phyloP scores from a whole-genome alignment of 2,329 filamentous ascomycete species.

The Stachybotrys echinatus region DNA sequence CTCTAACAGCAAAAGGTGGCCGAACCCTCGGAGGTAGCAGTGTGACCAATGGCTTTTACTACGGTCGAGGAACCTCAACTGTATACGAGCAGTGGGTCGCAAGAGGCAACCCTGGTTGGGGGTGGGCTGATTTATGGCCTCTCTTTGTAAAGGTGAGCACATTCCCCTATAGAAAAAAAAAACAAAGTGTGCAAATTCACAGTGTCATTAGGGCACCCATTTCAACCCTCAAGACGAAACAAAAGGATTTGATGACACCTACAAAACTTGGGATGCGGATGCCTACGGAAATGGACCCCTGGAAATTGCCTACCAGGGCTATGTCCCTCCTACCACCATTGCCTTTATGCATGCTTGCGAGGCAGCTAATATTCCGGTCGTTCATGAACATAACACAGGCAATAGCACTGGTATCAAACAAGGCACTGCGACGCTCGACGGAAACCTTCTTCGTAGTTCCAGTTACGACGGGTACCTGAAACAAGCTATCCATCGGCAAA shows the following conservation, averaged over 20 bases:
- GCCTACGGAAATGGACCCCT: slow-evolving; percentile 18
- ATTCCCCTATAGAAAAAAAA: neutral
- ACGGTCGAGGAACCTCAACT: neutral
- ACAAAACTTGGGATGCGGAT: slow-evolving; percentile 17
- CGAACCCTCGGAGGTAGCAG: neutral
- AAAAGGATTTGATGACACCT: slow-evolving; percentile 16
- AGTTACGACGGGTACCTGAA: slow-evolving; percentile 17
- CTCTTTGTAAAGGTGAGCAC: neutral
- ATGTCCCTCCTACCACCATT: slow-evolving; percentile 20
- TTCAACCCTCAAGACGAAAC: slow-evolving; percentile 15
- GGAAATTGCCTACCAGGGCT: slow-evolving; percentile 17
- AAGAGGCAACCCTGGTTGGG: slow-evolving; percentile 1
- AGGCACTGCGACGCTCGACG: slow-evolving; percentile 16
- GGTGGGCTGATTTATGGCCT: neutral
- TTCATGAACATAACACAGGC: slow-evolving; percentile 17
- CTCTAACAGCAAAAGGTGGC: neutral
- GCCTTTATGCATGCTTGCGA: slow-evolving; percentile 18
- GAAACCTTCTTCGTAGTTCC: slow-evolving; percentile 15
- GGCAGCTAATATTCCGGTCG: slow-evolving; percentile 13
- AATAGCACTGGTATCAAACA: slow-evolving; percentile 21
- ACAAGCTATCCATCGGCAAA: slow-evolving; percentile 10
- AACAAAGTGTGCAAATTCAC: neutral
- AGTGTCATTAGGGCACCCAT: slow-evolving; percentile 3
- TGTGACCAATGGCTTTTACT: neutral
- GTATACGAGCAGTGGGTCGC: neutral